Evolutionary conservation across 2,329 filamentous ascomycete species (phyloP), one percentile per base, ranked within the genome.

Genomic region (Bipolaris victoriae): DNA sequence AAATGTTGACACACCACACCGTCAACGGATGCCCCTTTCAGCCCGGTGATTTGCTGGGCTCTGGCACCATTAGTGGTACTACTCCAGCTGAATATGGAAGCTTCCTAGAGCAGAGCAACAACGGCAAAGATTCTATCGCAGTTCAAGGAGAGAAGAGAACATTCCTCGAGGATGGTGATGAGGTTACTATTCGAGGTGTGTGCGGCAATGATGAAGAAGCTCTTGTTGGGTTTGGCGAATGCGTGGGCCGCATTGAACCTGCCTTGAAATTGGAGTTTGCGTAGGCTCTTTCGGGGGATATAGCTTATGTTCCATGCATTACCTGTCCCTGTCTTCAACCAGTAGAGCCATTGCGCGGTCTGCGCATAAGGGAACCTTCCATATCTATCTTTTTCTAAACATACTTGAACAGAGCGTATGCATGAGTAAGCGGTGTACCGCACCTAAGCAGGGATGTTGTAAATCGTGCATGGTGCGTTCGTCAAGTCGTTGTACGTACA

Each of bases 1-100:
- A 94, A 74, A 92, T 93, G 90, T 80, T 94, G 39, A 85, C 90
- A 1, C 90, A 94, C 72, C 90, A 94, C 72, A 87, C 88, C 1
- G 83, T 91, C 45, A 90, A 88, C 1, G 90, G 90, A 5, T 95
- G 90, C 73, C 86, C 87, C 3, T 82, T 95, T 81, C 83, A 86
- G 45, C 83, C 87, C 0, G 90, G 90, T 33, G 90, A 95, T 70
- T 76, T 95, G 50, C 78, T 95, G 5, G 91, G 90, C 2, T 91
- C 88, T 2, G 91, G 91, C 3, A 95, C 91, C 1, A 94, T 95
- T 66, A 88, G 85, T 41, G 90, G 91, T 2, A 81, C 74, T 5
- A 81, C 75, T 43, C 75, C 78, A n/a, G 77, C 78, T 10, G 84
- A 86, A 6, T 80, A 87, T 61, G 90, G 90, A 1, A 89, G 88